phyloP scores from a whole-genome alignment of 257 asterid species.

The Orobanche coerulescens region DNA sequence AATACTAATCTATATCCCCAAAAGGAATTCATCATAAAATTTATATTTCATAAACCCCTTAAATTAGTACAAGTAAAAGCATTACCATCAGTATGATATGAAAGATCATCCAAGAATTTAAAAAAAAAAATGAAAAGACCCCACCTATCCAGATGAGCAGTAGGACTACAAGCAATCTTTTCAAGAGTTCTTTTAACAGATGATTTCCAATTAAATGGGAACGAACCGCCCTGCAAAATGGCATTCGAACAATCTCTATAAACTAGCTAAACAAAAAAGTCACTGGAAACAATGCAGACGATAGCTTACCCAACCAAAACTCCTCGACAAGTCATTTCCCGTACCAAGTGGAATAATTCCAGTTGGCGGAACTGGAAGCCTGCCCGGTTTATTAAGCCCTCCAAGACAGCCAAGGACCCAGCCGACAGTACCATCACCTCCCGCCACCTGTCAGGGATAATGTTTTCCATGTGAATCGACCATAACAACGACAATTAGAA shows the following conservation, averaged over 20 bases:
- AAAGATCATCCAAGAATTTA: slow-evolving; percentile 14
- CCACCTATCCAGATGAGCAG: slow-evolving; percentile 67
- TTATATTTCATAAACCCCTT: not conserved
- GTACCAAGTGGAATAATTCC: slow-evolving; percentile 95
- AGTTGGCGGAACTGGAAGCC: slow-evolving; percentile 76
- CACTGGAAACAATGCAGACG: slow-evolving; percentile 5
- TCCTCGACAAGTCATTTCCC: slow-evolving; percentile 93
- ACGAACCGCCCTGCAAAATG: slow-evolving; percentile 74
- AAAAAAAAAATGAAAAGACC: slow-evolving; percentile 15
- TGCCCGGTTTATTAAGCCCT: slow-evolving; percentile 50
- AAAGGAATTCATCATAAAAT: not conserved
- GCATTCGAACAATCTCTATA: slow-evolving; percentile 17
- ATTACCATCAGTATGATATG: not conserved
- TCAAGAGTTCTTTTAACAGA: slow-evolving; percentile 79
- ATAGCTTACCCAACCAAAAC: slow-evolving; percentile 86
- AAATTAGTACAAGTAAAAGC: not conserved
- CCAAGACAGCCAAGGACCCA: slow-evolving; percentile 98
- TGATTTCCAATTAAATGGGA: slow-evolving; percentile 92
- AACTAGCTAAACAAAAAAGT: slow-evolving; percentile 10
- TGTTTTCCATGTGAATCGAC: slow-evolving; percentile 7
- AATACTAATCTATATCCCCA: not conserved
- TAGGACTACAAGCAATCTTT: slow-evolving; percentile 50
- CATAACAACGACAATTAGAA: slow-evolving; percentile 9
- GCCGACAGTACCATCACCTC: slow-evolving; percentile 99
- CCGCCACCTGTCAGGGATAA: slow-evolving; percentile 73